Base-by-base conservation (phyloP, 2,329 filamentous ascomycete genomes). In the Xylaria hypoxylon region DNA sequence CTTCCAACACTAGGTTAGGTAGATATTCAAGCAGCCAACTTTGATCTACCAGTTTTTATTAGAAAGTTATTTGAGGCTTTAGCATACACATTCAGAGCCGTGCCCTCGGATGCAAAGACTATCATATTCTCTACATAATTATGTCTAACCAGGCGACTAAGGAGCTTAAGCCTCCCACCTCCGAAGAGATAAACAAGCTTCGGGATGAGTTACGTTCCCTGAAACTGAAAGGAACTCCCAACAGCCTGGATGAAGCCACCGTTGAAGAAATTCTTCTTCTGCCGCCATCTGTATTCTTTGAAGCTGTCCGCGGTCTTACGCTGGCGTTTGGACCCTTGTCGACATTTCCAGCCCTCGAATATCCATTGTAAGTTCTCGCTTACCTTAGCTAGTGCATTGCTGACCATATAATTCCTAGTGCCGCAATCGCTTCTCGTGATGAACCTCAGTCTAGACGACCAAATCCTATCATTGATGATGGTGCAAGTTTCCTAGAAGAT, bases 191-290 rank as follows among this genome's bases (percentile, higher is more conserved):
- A 24, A 52, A 56, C 22, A 62, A 35, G 8, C 57, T 69, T 51
- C 64, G 67, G 45, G 33, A 55, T 28, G 67, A 69, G 53, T 44
- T 69, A 22, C 53, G 15, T 17, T 44, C 52, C 5, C 24, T 67
- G 10, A 38, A 59, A 48, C 44, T 19, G 2, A 52, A 44, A n/a
- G 52, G 44, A 8, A 19, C 19, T 1, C 11, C 40, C 3, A 22
- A 51, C 33, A 35, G 24, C 5, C 33, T 62, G 1, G 28, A 52
- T 24, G 48, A 64, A 2, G 35, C 45, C 6, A 31, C 19, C 2
- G 64, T 69, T 7, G 60, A 69, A n/a, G 31, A 48, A 8, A 44
- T 67, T 24, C 38, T 67, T 31, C 26, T 26, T 22, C 44, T 67
- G 2, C 64, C 67, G 0, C 61, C 59, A 35, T 59, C 63, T 44